Percentiles rank a stretch among this genome's conserved stretches.
Evolutionary conservation across 495 filamentous ascomycete genomes (phyloP).

Genomic region (Penicillium mononematosum): DNA sequence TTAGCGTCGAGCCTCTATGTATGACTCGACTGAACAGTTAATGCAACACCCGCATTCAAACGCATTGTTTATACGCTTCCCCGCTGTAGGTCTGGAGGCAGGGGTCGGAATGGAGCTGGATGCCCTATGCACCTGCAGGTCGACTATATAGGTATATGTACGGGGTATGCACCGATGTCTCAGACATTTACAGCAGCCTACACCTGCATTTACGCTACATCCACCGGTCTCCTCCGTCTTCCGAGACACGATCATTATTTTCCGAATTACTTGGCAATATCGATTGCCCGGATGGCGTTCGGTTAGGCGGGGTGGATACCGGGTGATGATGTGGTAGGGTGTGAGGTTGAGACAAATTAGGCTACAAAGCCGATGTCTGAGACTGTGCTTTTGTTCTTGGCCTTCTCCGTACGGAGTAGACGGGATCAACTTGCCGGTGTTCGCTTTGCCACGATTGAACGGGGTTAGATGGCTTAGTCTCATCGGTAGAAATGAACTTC

Average conservation of each 20-base stretch:
- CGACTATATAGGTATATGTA: neutral
- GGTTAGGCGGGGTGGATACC: neutral
- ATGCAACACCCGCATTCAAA: neutral
- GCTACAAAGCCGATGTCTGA: neutral
- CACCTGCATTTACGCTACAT: neutral
- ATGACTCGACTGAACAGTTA: neutral
- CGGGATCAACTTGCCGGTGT: neutral
- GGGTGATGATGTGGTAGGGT: neutral
- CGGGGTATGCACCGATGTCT: neutral
- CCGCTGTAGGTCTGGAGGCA: neutral
- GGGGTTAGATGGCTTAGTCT: neutral
- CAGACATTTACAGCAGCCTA: neutral
- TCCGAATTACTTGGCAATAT: slow-evolving; percentile 1
- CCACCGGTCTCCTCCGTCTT: neutral
- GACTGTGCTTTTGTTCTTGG: neutral
- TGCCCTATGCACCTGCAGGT: slow-evolving; percentile 1
- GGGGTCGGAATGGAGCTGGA: neutral
- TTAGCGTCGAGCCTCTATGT: slow-evolving; percentile 1
- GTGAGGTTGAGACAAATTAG: neutral
- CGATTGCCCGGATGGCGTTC: neutral
- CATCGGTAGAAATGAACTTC: neutral
- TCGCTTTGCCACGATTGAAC: neutral
- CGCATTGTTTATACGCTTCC: neutral
- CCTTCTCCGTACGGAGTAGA: neutral
- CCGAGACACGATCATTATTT: neutral